phyloP scores from a whole-genome alignment of 2,329 filamentous ascomycete species.

The Cladophialophora carrionii region DNA sequence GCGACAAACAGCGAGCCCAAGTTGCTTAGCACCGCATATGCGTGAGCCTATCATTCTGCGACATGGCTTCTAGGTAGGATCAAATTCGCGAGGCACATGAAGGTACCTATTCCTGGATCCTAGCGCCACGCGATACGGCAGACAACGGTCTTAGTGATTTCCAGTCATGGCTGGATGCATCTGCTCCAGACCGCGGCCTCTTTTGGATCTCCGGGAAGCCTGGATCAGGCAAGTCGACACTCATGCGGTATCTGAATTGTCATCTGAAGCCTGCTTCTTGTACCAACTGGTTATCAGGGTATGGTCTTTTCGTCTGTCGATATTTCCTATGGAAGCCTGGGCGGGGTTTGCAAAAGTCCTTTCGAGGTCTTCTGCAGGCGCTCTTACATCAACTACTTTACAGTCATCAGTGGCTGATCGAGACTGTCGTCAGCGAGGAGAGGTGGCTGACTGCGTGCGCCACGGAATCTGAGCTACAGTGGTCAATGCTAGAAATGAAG shows the following conservation, averaged over 20 bases:
- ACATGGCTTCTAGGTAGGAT: background rate
- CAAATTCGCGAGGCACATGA: background rate
- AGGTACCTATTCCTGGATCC: constrained; percentile 10
- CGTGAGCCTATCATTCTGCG: background rate
- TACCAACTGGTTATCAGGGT: background rate
- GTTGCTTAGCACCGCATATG: background rate
- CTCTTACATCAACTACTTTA: constrained; percentile 6
- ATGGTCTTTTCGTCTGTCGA: background rate
- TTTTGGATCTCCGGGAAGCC: constrained; percentile 51
- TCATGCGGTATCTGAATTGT: constrained; percentile 40
- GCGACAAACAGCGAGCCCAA: background rate
- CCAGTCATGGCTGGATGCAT: background rate
- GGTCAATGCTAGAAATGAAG: background rate
- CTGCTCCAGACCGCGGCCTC: constrained; percentile 52
- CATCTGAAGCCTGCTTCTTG: background rate
- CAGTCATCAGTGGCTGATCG: background rate
- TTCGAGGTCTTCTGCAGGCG: background rate
- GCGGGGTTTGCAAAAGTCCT: background rate
- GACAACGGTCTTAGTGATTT: constrained; percentile 5
- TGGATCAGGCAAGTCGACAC: constrained; percentile 49
- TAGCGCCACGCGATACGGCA: background rate
- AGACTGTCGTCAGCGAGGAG: background rate
- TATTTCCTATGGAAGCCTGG: constrained; percentile 12
- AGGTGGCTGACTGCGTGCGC: constrained; percentile 4
- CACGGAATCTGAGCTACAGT: background rate